Percentiles rank a stretch among this genome's conserved stretches.
phyloP scores from a whole-genome alignment of 2,329 filamentous ascomycete species.

The Trichoderma hamatum region DNA sequence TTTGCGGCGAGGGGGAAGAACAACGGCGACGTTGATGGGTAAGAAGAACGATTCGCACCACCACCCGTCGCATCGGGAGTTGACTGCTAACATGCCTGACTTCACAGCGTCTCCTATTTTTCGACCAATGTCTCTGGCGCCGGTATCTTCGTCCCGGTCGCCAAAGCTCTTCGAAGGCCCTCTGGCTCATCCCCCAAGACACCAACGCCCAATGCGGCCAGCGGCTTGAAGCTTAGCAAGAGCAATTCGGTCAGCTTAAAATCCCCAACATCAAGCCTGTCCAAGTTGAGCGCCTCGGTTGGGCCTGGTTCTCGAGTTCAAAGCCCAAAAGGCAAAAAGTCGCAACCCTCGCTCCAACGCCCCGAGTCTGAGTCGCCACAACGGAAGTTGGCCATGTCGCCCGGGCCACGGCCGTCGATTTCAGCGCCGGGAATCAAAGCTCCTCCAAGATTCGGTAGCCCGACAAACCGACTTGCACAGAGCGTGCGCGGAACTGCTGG shows the following conservation, averaged over 20 bases:
- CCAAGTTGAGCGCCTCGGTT: conserved; percentile 87
- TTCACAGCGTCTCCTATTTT: conserved; percentile 72
- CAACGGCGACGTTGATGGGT: conserved; percentile 94
- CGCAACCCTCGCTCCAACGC: conserved; percentile 78
- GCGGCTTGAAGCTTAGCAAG: conserved; percentile 57
- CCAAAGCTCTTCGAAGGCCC: conserved; percentile 73
- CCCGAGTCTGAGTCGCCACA: conserved; percentile 75
- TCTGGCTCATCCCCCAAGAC: conserved; percentile 65
- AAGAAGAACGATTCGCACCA: conserved; percentile 40
- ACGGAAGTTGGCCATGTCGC: conserved; percentile 67
- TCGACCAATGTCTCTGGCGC: conserved; percentile 74
- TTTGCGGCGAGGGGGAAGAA: conserved; percentile 89
- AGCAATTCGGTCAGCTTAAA: conserved; percentile 61
- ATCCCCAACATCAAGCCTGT: conserved; percentile 65
- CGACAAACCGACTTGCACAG: conserved; percentile 63
- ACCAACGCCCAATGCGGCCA: conserved; percentile 66
- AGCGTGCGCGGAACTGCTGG: conserved; percentile 64
- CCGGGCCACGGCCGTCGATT: conserved; percentile 60
- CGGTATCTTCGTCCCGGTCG: conserved; percentile 89
- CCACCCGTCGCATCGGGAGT: conserved; percentile 2
- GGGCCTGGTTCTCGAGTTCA: conserved; percentile 69
- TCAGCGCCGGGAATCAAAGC: conserved; percentile 51
- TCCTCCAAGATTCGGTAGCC: conserved; percentile 43
- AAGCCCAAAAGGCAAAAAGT: conserved; percentile 72
- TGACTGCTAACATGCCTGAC: conserved; percentile 26